Percentiles rank a stretch among this genome's conserved stretches.
Conservation (phyloP, 768 basidiomycete species). For the Wakefieldia striispora region DNA sequence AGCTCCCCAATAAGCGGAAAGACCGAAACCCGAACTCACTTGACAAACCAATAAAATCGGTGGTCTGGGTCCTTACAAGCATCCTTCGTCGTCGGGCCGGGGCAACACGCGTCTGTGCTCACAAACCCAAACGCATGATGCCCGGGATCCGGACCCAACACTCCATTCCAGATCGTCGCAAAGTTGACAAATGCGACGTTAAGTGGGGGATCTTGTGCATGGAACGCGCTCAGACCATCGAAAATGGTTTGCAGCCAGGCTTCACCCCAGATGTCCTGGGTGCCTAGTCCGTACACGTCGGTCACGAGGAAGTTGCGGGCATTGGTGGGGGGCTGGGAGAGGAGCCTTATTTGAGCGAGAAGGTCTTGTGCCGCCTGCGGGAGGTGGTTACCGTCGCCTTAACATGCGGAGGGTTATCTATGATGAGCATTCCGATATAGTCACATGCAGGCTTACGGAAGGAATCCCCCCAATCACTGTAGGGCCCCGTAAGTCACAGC, state of each 20-base stretch:
- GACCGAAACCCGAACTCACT: neutral
- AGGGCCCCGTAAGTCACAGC: constrained; percentile 1
- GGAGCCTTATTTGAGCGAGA: constrained; percentile 43
- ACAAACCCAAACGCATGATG: constrained; percentile 48
- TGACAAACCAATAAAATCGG: constrained; percentile 49
- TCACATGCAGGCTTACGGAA: constrained; percentile 29
- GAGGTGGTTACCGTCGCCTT: constrained; percentile 47
- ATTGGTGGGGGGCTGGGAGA: constrained; percentile 50
- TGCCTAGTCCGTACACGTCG: constrained; percentile 51
- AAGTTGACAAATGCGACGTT: constrained; percentile 48
- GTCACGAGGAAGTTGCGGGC: constrained; percentile 49
- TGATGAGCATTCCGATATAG: neutral
- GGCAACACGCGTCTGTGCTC: constrained; percentile 35
- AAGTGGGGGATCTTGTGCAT: constrained; percentile 25
- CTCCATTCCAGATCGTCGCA: constrained; percentile 48
- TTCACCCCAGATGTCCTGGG: constrained; percentile 39
- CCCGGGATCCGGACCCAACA: constrained; percentile 43
- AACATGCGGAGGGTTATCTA: neutral
- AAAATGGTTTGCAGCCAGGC: constrained; percentile 47
- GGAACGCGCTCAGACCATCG: constrained; percentile 39
- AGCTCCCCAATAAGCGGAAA: neutral
- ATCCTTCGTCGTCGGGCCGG: constrained; percentile 32
- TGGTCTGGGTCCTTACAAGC: constrained; percentile 43
- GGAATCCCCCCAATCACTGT: constrained; percentile 45
- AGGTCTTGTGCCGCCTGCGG: constrained; percentile 43